Evolutionary conservation across 768 basidiomycete genomes (phyloP), one percentile per base, ranked within the genome.

Genomic region (Phanerodontia chrysosporium): DNA sequence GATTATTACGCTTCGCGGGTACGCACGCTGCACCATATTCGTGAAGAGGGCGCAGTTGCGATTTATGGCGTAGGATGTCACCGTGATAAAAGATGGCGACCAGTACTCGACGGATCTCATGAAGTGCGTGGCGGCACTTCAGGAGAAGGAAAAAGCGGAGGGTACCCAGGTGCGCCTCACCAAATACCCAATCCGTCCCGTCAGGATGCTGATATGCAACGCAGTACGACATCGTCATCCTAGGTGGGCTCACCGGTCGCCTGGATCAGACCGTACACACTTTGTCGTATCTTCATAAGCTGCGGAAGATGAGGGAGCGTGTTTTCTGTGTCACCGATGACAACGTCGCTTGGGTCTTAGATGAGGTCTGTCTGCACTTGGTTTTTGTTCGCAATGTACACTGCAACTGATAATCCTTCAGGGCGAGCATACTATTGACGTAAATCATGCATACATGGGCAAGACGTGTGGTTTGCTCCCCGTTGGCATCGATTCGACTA

Each of bases 401-500:
- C n/a, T n/a, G n/a, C n/a, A n/a, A n/a, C n/a, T 4, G 39, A 56
- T n/a, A 1, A 14, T 25, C 7, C 7, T 25, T 3, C 52, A 97
- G 94, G 96, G 96, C 21, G 83, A 87, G 66, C 96, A 98, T 69
- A 68, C 72, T 4, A 90, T 99, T 58, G 69, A 78, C 12, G 80
- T 98, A 45, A 86, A 95, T 66, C 89, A 92, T 63, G 66, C 72
- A 0, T 64, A 85, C 9, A 75, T 97, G 42, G 96, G 95, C 0
- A 83, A 84, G 52, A 98, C 95, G 0, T 99, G 97, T 69, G 97
- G 95, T 0, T 80, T 98, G n/a, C 81, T 99, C 10, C 97, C 97
- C 0, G 82, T 98, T 2, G 97, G 95, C 0, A 74, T 95, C 14
- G 86, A 86, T 28, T 80, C 78, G 4, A 89, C 94, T 0, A 72